Conservation (phyloP, 1,284 basidiomycete genomes). For the Leccinum angustisporum region DNA sequence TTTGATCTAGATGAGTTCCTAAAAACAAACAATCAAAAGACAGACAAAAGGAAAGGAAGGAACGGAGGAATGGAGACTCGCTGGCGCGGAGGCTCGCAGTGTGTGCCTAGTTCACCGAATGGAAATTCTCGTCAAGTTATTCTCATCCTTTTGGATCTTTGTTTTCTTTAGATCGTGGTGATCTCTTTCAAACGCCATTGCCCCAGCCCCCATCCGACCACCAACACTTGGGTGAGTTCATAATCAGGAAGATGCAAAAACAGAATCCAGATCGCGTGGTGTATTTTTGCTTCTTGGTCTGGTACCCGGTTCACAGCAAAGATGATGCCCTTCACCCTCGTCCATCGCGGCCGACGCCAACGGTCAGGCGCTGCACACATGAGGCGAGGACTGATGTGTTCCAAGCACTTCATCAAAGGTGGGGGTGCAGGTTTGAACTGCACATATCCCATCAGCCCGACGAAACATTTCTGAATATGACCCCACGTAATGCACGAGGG, state of each 20-base stretch:
- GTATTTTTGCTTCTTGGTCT: not conserved
- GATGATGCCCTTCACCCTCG: not conserved
- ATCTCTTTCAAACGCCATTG: not conserved
- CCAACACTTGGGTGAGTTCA: not conserved
- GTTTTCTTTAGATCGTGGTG: not conserved
- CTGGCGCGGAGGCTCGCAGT: not conserved
- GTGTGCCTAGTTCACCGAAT: not conserved
- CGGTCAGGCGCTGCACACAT: not conserved
- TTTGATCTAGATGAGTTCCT: not conserved
- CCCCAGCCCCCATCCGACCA: not conserved
- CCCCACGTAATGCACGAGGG: not conserved
- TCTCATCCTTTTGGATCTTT: not conserved
- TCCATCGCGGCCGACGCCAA: not conserved
- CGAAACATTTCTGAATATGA: not conserved
- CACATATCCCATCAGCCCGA: not conserved
- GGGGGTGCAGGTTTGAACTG: not conserved
- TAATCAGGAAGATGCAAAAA: not conserved
- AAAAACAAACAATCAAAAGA: not conserved
- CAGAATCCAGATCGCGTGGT: not conserved
- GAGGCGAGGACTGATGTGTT: not conserved
- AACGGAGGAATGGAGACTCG: not conserved
- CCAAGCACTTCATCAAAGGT: not conserved
- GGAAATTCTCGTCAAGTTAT: not conserved
- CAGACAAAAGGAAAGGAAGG: not conserved
- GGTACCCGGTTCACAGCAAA: conserved; percentile 1